Evolutionary conservation across 2,329 filamentous ascomycete species (phyloP), one percentile per base, ranked within the genome.

Genomic region (Zymoseptoria crescenta): DNA sequence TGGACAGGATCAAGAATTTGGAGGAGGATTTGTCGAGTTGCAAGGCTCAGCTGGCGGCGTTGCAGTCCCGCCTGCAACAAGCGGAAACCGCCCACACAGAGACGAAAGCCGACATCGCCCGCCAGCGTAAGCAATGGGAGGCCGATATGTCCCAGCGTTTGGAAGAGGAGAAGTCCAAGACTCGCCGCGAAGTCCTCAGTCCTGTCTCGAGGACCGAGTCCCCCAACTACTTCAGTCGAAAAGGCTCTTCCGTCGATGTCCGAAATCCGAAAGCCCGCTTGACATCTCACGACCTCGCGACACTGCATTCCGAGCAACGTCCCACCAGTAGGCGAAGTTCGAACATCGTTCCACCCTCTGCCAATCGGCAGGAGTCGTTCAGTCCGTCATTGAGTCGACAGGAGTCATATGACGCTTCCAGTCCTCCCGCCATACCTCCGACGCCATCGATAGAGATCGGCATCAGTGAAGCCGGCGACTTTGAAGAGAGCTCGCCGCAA

Each of bases 51-150:
- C 73, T 88, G 27, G 82, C 85, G 52, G 76, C 80, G 16, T 75
- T 95, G 2, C 84, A 85, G 62, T 81, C 81, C 59, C 82, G 83
- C n/a, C 80, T 86, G 21, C 82, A 87, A 64, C 81, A 87, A 62
- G 79, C 80, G 16, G 77, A 94, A 67, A 77, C 82, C 8, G 83
- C 87, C 4, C 76, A 91, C 1, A 75, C 81, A 28, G 82, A 88
- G 56, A 75, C 81, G 1, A 79, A 78, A 59, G 77, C 78, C 56
- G 80, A 85, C 8, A 75, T 84, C 16, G 78, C 81, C 45, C 80
- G 81, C 52, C 84, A 87, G 66, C 84, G 81, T 67, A 81, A 83
- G 65, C 67, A 78, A 1, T 81, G 76, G 73, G 84, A 87, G 64
- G 74, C 78, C 13, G 82, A 84, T 24, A 72, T 83, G 62, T 71